Base-by-base conservation (phyloP, 2,329 filamentous ascomycete species). In the Colletotrichum kahawae region DNA sequence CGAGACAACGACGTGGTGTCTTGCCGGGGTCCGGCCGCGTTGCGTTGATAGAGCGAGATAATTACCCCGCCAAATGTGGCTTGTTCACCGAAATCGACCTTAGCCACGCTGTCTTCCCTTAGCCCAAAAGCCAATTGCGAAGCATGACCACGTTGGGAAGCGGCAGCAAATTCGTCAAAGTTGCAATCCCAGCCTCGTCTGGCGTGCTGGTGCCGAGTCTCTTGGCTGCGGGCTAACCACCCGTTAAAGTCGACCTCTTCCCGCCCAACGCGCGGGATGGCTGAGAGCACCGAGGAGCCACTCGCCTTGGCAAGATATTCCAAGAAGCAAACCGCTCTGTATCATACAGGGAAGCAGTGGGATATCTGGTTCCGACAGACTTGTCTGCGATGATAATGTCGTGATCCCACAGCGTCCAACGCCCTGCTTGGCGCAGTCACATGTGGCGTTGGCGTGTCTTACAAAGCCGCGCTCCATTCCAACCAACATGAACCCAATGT, bases 11-110 rank as follows among this genome's bases (percentile, higher is more conserved):
- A 56, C 38, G 38, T 29, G 24, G 31, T 54, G 33, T 36, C 18
- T 8, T 16, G 36, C 57, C 38, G 34, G 72, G 62, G 24, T n/a
- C 54, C 67, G 67, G 33, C 27, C 16, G 43, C 38, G 51, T 48
- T 31, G 16, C 48, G 68, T 71, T 43, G 57, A 38, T 59, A 60
- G 31, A 33, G 54, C 65, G 13, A 38, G 33, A 64, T 36, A 43
- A 56, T 36, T 75, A 67, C 69, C 72, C 72, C 72, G 69, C 72
- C 69, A 75, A 75, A 72, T 62, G 69, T 75, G 72, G 72, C 72
- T 75, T 54, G 63, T 29, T 36, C 63, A 63, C 54, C 64, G 63
- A 75, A 18, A 34, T 59, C 69, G 24, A 59, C 21, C 48, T 60
- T 57, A n/a, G 72, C 72, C 72, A 71, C 68, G 68, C 57, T 56